Conservation (phyloP, 306 rosid genomes). For the Prunus padus region DNA sequence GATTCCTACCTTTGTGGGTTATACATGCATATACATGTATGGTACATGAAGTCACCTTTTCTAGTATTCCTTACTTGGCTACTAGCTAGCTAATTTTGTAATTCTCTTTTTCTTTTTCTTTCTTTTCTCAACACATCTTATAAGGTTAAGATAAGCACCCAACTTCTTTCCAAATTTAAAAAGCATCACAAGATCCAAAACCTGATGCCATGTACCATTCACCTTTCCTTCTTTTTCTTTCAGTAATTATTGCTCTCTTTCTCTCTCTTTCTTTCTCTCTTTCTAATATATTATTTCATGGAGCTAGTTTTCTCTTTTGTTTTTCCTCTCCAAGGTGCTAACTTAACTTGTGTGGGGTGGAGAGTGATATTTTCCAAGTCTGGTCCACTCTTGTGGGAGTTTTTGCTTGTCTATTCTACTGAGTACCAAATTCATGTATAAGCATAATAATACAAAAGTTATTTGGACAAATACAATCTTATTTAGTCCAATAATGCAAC, state of each 20-base stretch:
- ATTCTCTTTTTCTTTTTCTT: constrained; percentile 22
- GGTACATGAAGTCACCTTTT: constrained; percentile 8
- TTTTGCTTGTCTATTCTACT: no score
- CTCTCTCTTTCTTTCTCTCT: constrained; percentile 8
- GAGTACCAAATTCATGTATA: no score
- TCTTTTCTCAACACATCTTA: constrained; percentile 18
- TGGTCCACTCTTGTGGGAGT: no score
- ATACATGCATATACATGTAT: constrained; percentile 18
- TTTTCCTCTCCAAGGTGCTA: constrained; percentile 17
- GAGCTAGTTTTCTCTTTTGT: constrained; percentile 4
- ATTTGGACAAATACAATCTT: not conserved
- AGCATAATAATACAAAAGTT: no score
- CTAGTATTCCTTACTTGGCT: constrained; percentile 15
- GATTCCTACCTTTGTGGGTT: constrained; percentile 12
- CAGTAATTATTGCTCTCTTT: constrained; percentile 39
- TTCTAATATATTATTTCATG: constrained; percentile 5
- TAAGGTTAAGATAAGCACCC: constrained; percentile 17
- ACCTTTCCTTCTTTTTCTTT: constrained; percentile 31
- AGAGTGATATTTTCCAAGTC: not conserved
- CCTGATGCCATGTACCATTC: constrained; percentile 36
- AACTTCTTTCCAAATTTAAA: not conserved
- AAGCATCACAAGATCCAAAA: constrained; percentile 42
- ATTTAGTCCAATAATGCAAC: not conserved
- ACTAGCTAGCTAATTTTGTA: constrained; percentile 5
- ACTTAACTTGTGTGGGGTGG: constrained; percentile 19